Evolutionary conservation across 352 stramenopile species (phyloP), one percentile per base, ranked within the genome.

Genomic region (Globisporangium perplexum): DNA sequence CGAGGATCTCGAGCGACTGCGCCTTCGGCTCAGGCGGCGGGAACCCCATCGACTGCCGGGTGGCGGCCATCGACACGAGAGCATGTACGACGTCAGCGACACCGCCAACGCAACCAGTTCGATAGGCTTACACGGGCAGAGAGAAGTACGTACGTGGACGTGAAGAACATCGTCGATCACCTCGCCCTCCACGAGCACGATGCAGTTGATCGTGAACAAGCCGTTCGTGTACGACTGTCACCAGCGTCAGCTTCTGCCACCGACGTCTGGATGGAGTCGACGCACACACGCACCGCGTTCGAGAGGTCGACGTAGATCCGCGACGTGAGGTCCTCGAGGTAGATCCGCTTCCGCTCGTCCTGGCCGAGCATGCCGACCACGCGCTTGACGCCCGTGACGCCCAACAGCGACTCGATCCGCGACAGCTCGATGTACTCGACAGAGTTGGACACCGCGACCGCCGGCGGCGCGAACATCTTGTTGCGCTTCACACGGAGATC

Each of bases 111-210:
- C 0, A 3, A 39, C 14, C 18, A 7, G 18, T 10, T 42, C 5
- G 3, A 41, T 23, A 22, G 14, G 4, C 12, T 11, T 6, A 17
- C 10, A 5, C 22, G 22, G 22, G 11, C 6, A 50, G n/a, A n/a
- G n/a, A n/a, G n/a, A n/a, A n/a, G 36, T 10, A 14, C 68, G 38
- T 76, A 91, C 84, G 62, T 97, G 74, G 23, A 96, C 77, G 57
- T 95, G 79, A 36, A 97, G 71, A 7, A 97, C 71, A 50, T 95
- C 93, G 65, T 98, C 86, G 54, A 95, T 78, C n/a, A 98, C 80
- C 72, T 96, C 81, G 39, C 94, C 94, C 68, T 98, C 87, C 5
- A 98, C 90, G 11, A 98, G 60, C 7, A 98, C 84, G 11, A 98
- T 77, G 52, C 83, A 96, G 63, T 97, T 96, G 61, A 97, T 74